phyloP scores from a whole-genome alignment of 2,329 filamentous ascomycete species.

The Pseudocercospora musae region DNA sequence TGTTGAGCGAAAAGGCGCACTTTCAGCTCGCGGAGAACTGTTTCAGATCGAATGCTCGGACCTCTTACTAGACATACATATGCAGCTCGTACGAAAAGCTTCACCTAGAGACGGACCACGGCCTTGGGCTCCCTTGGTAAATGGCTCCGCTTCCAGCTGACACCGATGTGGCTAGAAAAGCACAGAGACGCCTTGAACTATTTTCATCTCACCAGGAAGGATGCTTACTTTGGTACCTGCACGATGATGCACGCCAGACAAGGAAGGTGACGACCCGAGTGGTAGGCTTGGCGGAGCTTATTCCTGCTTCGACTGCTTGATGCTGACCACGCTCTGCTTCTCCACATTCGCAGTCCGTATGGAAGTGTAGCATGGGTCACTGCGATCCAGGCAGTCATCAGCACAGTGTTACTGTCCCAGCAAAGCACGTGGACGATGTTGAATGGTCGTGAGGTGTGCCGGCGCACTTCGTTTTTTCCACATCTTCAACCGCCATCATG shows the following conservation, averaged over 20 bases:
- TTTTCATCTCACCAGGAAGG: background rate
- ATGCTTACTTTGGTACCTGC: constrained; percentile 3
- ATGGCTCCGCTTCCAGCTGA: background rate
- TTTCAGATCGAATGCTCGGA: background rate
- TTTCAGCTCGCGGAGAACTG: background rate
- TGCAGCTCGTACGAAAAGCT: constrained; percentile 3
- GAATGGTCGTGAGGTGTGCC: background rate
- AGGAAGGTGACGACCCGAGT: constrained; percentile 2
- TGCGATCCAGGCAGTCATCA: background rate
- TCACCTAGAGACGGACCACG: background rate
- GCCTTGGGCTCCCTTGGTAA: background rate
- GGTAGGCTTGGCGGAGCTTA: constrained; percentile 4
- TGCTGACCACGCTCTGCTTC: background rate
- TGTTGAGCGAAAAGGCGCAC: background rate
- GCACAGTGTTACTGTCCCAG: background rate
- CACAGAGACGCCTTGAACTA: background rate
- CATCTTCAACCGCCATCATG: background rate
- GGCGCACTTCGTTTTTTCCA: background rate
- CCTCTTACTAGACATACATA: background rate
- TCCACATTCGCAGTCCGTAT: background rate
- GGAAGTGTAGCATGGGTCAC: background rate
- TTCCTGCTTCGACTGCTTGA: constrained; percentile 1
- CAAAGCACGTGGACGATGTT: background rate
- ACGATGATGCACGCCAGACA: background rate
- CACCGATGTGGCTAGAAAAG: background rate